Evolutionary conservation across 1,284 basidiomycete genomes (phyloP), one percentile per base, ranked within the genome.

Genomic region (Spongiforma sp.): DNA sequence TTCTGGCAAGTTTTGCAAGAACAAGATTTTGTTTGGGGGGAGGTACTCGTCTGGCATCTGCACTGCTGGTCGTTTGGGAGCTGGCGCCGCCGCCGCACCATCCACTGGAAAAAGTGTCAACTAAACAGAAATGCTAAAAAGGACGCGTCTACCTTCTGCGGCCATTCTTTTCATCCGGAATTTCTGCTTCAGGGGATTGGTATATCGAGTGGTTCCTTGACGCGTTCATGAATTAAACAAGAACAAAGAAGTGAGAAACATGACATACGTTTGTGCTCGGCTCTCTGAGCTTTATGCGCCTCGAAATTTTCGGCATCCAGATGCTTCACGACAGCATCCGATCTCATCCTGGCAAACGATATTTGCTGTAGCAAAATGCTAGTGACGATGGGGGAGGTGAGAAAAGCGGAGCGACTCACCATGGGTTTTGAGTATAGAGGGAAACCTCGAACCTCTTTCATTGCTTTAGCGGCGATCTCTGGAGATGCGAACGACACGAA

Each of bases 41-140:
- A 99, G 87, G 80, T 99, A 99, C 79, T 99, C 97, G 91, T 99
- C 97, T 36, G 98, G 96, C 93, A 98, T 96, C 76, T 95, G 93
- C 68, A 99, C 91, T 69, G 90, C 88, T 37, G 92, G 91, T 61
- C 93, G 86, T 78, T 90, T 93, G 32, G 90, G 80, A 48, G 85
- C 85, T 24, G 92, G 86, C 19, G 82, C 79, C 12, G 90, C 82
- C 21, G 86, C 81, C 39, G 84, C 86, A 37, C 92, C 91, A 57
- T 94, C 93, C 77, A 90, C 90, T 91, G 67, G 58, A 59, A 28
- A 26, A 48, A 57, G 43, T 1, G 46, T 71, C n/a, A 68, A 62
- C 52, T 43, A 54, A 57, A 48, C 12, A 37, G 58, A 65, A 54
- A 59, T 58, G 59, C 24, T 26, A 66, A 26, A 52, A 67, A 26